Percentiles rank a stretch among this genome's conserved stretches.
phyloP scores from a whole-genome alignment of 1,284 basidiomycete genomes.

The Pseudomicrostroma phylloplanum region DNA sequence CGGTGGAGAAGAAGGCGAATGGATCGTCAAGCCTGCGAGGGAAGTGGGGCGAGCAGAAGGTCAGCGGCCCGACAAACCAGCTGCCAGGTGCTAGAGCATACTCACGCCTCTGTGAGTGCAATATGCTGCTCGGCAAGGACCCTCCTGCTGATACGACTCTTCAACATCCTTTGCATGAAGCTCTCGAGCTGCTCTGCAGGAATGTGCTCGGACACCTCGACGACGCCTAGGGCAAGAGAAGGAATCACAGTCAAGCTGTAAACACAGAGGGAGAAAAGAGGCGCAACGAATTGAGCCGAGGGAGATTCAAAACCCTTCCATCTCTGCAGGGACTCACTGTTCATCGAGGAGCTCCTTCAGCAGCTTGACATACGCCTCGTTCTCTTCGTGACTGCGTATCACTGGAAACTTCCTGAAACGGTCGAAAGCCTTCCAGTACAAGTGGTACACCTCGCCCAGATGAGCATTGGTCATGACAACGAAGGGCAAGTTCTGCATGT shows the following conservation, averaged over 20 bases:
- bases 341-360: conserved; percentile 63
- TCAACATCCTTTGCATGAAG: conserved; percentile 83
- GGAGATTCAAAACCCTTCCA: neutral
- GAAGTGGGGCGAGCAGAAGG: too few species aligned
- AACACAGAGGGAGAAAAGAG: conserved; percentile 52
- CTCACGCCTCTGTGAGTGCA: conserved; percentile 64
- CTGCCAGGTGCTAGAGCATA: neutral
- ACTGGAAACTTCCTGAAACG: conserved; percentile 72
- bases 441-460: conserved; percentile 69
- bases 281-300: neutral
- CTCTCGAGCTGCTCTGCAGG: conserved; percentile 71
- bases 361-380: conserved; percentile 70
- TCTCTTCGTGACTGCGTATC: conserved; percentile 68
- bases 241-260: conserved; percentile 30
- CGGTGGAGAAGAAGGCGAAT: conserved; percentile 38
- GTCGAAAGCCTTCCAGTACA: conserved; percentile 53
- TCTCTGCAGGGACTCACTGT: conserved; percentile 67
- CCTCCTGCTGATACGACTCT: conserved; percentile 75
- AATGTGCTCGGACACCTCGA: conserved; percentile 63
- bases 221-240: conserved; percentile 45
- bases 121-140: conserved; percentile 86
- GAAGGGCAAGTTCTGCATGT: conserved; percentile 78
- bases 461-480: conserved; percentile 80
- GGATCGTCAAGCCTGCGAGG: conserved; percentile 28
- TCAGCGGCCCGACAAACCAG: neutral